Evolutionary conservation across 495 filamentous ascomycete genomes (phyloP), one percentile per base, ranked within the genome.

Genomic region (Pseudevernia furfuracea): DNA sequence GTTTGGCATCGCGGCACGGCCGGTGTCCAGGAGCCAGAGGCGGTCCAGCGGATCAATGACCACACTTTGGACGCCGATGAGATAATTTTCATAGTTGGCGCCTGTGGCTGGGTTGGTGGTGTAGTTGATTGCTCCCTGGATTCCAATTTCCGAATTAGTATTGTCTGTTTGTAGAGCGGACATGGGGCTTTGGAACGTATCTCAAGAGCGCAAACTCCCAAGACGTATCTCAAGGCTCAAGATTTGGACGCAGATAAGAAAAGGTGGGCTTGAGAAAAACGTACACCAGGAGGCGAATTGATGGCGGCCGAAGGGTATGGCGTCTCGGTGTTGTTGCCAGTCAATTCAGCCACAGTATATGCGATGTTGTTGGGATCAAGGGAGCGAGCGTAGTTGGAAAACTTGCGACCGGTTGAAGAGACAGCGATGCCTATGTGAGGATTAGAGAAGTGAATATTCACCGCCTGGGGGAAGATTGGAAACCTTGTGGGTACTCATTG

Each of bases 11-110:
- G 71, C 66, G 1, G 74, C 76, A 8, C 77, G 73, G 10, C 78
- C 78, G n/a, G 75, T 79, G 59, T 81, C 79, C 28, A 80, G 74
- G 49, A 80, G 73, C 78, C 78, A 80, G 39, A 80, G 71, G 4
- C 78, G 71, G 69, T 80, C 74, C 12, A 69, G 49, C 14, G 78
- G 57, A 61, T 81, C 78, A 32, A 81, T 68, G n/a, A 80, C 78
- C 17, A 79, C 74, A 30, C 71, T 73, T 65, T 80, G 79, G 0
- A 78, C 74, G 66, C 76, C 75, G 59, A 81, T 77, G 55, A 79
- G 66, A 68, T 79, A 73, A 66, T 77, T 68, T 6, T 70, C 60
- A 67, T 78, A 75, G 63, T 76, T 76, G 23, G 72, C 78, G 14
- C 71, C 74, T 14, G 68, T 70, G 14, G 75, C 69, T 9, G 78